A percentile compares a stretch with the other conserved stretches of the same genome.
Evolutionary conservation across 192 early-diverging fungal genomes (phyloP).

Genomic region (Phlyctochytrium planicorne): DNA sequence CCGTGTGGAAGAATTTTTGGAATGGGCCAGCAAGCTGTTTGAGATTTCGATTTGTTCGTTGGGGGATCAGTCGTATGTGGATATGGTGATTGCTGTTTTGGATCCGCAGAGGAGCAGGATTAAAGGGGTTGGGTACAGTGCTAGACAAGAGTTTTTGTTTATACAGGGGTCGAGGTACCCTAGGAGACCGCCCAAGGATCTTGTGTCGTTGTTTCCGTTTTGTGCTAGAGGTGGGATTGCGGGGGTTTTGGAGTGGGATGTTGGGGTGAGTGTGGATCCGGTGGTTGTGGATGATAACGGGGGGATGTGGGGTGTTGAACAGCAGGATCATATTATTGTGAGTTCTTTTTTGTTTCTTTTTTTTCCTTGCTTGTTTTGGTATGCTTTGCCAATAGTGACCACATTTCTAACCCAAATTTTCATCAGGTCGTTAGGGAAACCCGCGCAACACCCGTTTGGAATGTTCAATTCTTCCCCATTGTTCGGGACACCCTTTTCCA

Average conservation of each 20-base stretch:
- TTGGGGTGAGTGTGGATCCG: constrained; percentile 41
- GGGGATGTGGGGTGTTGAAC: constrained; percentile 70
- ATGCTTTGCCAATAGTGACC: not conserved
- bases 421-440: constrained; percentile 54
- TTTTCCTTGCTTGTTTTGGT: not conserved
- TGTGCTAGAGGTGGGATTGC: constrained; percentile 46
- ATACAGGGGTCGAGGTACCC: constrained; percentile 42
- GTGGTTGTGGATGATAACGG: constrained; percentile 72
- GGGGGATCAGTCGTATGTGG: constrained; percentile 76
- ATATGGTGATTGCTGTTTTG: constrained; percentile 62
- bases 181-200: constrained; percentile 65
- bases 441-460: constrained; percentile 54
- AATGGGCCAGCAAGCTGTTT: constrained; percentile 62
- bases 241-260: constrained; percentile 1
- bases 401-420: not conserved
- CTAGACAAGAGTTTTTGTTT: constrained; percentile 66
- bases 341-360: not conserved
- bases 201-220: constrained; percentile 67
- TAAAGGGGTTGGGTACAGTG: constrained; percentile 62
- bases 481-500: constrained; percentile 53
- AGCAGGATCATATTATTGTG: constrained; percentile 76
- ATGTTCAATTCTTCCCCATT: constrained; percentile 63
- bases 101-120: constrained; percentile 60
- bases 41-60: constrained; percentile 77
- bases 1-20: constrained; percentile 68